Evolutionary conservation across 2,329 filamentous ascomycete species (phyloP).

Genomic region (Magnaporthales sp.): DNA sequence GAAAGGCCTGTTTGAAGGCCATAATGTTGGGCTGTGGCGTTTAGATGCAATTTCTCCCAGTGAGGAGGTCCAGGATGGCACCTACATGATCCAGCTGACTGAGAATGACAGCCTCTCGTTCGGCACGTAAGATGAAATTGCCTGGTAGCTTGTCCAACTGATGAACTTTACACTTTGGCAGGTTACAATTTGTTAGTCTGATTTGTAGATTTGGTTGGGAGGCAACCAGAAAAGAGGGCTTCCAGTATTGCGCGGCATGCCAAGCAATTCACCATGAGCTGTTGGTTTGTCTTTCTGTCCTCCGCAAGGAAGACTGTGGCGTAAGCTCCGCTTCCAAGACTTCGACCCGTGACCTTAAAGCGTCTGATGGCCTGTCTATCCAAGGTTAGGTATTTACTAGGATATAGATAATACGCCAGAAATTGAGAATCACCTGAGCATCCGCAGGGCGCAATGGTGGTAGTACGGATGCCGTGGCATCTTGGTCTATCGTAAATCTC

Average conservation of each 20-base stretch:
- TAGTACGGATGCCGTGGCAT: constrained; percentile 24
- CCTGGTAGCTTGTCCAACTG: constrained; percentile 22
- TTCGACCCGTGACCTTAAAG: constrained; percentile 31
- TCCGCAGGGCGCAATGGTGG: not conserved
- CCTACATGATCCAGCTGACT: constrained; percentile 45
- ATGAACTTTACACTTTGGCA: not conserved
- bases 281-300: constrained; percentile 41
- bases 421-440: not conserved
- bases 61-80: not conserved
- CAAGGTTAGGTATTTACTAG: not conserved
- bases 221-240: not conserved
- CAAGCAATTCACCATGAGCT: constrained; percentile 59
- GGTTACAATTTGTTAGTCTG: not conserved
- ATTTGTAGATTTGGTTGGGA: not conserved
- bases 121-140: constrained; percentile 25
- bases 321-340: constrained; percentile 44
- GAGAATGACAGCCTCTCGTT: constrained; percentile 44
- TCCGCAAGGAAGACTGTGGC: constrained; percentile 46
- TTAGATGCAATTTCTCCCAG: not conserved
- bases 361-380: constrained; percentile 27
- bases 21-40: not conserved
- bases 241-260: constrained; percentile 26
- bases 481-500: constrained; percentile 17
- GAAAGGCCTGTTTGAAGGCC: not conserved
- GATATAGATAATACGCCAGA: not conserved